A percentile compares a stretch with the other conserved stretches of the same genome.
These are phyloP conservation scores for Tylopilus sp. DNA, from an alignment of 768 basidiomycete genomes.

Conservation along the genomic window DNA sequence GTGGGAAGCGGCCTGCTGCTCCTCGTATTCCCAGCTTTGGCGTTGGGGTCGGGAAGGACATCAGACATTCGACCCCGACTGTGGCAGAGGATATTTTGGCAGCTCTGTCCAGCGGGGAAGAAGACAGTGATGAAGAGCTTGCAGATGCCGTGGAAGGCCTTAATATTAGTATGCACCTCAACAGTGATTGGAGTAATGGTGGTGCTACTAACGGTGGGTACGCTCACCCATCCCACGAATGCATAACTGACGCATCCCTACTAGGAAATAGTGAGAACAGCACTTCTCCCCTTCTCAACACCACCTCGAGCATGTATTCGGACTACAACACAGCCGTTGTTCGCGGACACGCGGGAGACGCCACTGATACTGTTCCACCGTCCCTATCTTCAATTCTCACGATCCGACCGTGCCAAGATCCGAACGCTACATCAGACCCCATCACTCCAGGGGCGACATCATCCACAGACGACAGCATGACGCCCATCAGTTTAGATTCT, in stretches of 20 bases:
- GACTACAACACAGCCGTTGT: conserved; percentile 73
- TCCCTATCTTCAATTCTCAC: conserved; percentile 74
- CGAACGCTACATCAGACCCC: conserved; percentile 42
- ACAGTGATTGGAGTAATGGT: conserved; percentile 41
- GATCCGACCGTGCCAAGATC: conserved; percentile 54
- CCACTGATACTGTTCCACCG: conserved; percentile 41
- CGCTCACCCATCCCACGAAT: conserved; percentile 4
- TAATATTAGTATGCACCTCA: conserved; percentile 45
- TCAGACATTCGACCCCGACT: conserved; percentile 36
- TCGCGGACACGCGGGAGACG: conserved; percentile 43
- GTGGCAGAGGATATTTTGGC: conserved; percentile 35
- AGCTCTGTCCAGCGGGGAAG: conserved; percentile 42
- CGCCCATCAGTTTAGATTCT: conserved; percentile 44
- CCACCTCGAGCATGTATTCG: conserved; percentile 43
- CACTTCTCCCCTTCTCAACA: conserved; percentile 53
- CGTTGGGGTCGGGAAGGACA: conserved; percentile 60
- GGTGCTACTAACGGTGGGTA: conserved; percentile 35
- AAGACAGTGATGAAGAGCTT: conserved; percentile 64
- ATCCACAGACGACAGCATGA: conserved; percentile 28
- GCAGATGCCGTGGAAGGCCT: conserved; percentile 56
- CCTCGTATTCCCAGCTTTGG: conserved; percentile 91
- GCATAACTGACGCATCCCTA: conserved; percentile 12
- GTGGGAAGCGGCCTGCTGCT: conserved; percentile 53
- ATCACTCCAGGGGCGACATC: conserved; percentile 37
- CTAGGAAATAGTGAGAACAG: conserved; percentile 41